Percentiles rank a stretch among this genome's conserved stretches.
Evolutionary conservation across 257 asterid species (phyloP).

Genomic region (Solanum habrochaites): DNA sequence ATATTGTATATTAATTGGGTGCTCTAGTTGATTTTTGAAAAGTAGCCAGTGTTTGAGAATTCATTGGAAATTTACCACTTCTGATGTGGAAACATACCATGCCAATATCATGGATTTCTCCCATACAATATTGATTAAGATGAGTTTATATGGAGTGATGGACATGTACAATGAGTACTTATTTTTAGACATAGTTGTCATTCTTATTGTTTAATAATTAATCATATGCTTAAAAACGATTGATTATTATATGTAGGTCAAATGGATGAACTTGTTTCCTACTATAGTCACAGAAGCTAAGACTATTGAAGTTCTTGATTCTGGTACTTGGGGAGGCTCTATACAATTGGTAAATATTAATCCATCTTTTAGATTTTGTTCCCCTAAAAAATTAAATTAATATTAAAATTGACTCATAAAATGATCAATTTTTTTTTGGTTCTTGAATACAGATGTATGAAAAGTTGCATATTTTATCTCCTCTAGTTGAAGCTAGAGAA

Average conservation of each 20-base stretch:
- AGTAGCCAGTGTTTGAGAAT: neutral
- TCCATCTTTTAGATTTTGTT: neutral
- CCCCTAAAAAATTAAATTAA: neutral
- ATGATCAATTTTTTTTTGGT: neutral
- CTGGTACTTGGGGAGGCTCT: slow-evolving; percentile 31
- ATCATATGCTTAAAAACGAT: neutral
- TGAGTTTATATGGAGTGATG: neutral
- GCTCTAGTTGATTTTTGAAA: neutral
- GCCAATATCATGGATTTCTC: neutral
- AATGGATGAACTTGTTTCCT: slow-evolving; percentile 57
- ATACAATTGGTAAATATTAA: slow-evolving; percentile 6
- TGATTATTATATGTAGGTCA: slow-evolving; percentile 24
- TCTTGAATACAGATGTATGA: slow-evolving; percentile 47
- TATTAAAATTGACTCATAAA: neutral
- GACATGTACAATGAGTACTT: neutral
- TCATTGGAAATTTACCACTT: neutral
- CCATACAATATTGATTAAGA: neutral
- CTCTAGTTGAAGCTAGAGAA: slow-evolving; percentile 67
- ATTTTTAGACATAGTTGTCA: neutral
- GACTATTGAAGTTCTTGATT: slow-evolving; percentile 34
- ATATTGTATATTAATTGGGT: neutral
- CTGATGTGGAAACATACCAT: neutral
- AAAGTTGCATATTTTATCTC: slow-evolving; percentile 54
- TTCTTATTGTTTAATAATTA: neutral
- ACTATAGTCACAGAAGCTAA: slow-evolving; percentile 40